Percentiles rank a stretch among this genome's conserved stretches.
These are phyloP conservation scores for Apiotrichum gracile DNA, from an alignment of 1,284 basidiomycete genomes.

Conservation along the genomic window DNA sequence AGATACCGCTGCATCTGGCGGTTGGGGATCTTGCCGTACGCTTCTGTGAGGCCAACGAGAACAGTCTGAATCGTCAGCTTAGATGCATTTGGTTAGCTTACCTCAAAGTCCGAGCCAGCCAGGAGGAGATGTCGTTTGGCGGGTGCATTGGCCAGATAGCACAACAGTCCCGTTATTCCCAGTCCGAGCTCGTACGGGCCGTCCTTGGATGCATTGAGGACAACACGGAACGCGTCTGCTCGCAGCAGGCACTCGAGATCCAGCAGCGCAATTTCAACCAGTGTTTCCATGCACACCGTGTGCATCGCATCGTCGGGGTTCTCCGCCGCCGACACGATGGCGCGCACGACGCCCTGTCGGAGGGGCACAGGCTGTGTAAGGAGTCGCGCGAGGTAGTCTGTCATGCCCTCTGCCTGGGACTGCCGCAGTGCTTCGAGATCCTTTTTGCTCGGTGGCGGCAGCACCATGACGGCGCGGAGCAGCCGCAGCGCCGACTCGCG, in stretches of 20 bases:
- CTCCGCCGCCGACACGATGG: constrained; percentile 86
- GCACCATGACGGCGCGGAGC: constrained; percentile 68
- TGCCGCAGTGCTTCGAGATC: neutral
- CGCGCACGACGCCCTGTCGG: constrained; percentile 69
- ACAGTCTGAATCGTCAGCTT: constrained; percentile 59
- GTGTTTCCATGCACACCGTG: constrained; percentile 75
- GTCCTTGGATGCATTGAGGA: constrained; percentile 80
- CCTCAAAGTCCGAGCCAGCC: constrained; percentile 85
- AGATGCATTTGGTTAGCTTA: constrained; percentile 40
- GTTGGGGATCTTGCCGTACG: constrained; percentile 67
- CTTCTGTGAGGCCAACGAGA: constrained; percentile 80
- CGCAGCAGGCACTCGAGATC: constrained; percentile 77
- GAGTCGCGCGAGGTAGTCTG: constrained; percentile 11
- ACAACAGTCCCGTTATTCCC: constrained; percentile 74
- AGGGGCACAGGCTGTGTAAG: constrained; percentile 26
- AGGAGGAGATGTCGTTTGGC: constrained; percentile 70
- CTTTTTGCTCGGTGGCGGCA: constrained; percentile 20
- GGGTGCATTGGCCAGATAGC: constrained; percentile 81
- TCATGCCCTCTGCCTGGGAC: neutral
- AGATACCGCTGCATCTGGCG: constrained; percentile 51
- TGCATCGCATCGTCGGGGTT: constrained; percentile 85
- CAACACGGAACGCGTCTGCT: constrained; percentile 78
- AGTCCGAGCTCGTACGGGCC: constrained; percentile 78
- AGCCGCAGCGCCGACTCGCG: constrained; percentile 93
- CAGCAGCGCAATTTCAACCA: constrained; percentile 80